A percentile compares a stretch with the other conserved stretches of the same genome.
phyloP scores from a whole-genome alignment of 192 early-diverging fungal genomes.

The Backusella macrospora region DNA sequence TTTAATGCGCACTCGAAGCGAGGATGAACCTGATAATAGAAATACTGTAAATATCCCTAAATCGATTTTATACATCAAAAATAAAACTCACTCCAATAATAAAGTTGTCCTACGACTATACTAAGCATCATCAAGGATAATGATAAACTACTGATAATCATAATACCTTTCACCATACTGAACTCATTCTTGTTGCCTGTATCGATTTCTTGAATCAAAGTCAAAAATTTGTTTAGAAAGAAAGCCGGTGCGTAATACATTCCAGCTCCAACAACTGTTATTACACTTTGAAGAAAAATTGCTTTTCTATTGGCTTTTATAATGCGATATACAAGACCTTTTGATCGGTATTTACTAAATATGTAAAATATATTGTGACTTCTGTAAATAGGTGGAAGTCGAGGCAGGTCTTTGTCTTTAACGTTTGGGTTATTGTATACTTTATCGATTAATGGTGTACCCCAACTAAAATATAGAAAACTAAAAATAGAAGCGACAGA shows the following conservation, averaged over 20 bases:
- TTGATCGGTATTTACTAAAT: constrained; percentile 28
- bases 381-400: constrained; percentile 32
- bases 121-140: constrained; percentile 59
- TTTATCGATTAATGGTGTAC: constrained; percentile 32
- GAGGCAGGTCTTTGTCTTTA: constrained; percentile 30
- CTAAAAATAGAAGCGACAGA: constrained; percentile 37
- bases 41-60: neutral
- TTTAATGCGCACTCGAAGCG: constrained; percentile 34
- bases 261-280: constrained; percentile 15
- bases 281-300: constrained; percentile 27
- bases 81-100: constrained; percentile 31
- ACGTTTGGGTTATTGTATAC: constrained; percentile 19
- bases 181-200: constrained; percentile 12
- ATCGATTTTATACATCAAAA: neutral
- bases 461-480: constrained; percentile 29
- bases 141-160: constrained; percentile 59
- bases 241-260: constrained; percentile 41
- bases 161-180: constrained; percentile 43
- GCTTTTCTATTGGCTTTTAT: constrained; percentile 29
- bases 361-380: constrained; percentile 35
- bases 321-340: constrained; percentile 33
- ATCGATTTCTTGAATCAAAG: constrained; percentile 35
- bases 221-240: constrained; percentile 37
- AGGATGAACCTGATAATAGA: constrained; percentile 23
- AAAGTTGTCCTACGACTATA: constrained; percentile 28